Conservation (phyloP, 1,284 basidiomycete species). For the Heterobasidion occidentale region DNA sequence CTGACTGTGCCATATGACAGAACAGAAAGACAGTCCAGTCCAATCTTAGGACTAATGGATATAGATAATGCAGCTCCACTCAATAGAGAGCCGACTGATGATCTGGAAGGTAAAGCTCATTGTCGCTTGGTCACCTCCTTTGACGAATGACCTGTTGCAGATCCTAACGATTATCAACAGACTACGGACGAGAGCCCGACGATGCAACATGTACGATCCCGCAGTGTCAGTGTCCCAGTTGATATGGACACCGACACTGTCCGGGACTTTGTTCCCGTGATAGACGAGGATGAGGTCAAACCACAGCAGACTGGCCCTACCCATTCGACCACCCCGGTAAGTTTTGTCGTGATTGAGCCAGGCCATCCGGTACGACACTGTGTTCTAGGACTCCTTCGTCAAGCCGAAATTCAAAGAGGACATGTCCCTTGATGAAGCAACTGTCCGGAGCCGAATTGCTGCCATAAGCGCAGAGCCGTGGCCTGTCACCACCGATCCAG, state of each 20-base stretch:
- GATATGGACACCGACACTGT: too few species aligned
- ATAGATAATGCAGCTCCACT: too few species aligned
- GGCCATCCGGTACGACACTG: background rate
- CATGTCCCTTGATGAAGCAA: background rate
- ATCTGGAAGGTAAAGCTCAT: too few species aligned
- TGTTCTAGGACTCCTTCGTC: background rate
- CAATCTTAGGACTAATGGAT: too few species aligned
- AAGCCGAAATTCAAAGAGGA: background rate
- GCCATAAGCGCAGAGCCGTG: slow-evolving; percentile 4
- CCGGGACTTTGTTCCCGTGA: background rate
- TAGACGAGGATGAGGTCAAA: background rate
- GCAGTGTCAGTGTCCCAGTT: too few species aligned
- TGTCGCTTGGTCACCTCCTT: too few species aligned
- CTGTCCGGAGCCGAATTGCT: slow-evolving; percentile 2
- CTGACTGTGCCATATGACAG: too few species aligned
- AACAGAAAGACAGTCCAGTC: too few species aligned
- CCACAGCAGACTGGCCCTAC: too few species aligned
- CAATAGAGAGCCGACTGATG: too few species aligned
- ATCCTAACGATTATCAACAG: background rate
- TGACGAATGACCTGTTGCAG: background rate
- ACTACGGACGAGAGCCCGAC: background rate
- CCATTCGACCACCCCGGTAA: too few species aligned
- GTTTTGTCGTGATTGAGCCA: too few species aligned
- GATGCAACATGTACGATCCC: background rate
- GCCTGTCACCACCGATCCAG: slow-evolving; percentile 6